Evolutionary conservation across 192 early-diverging fungal genomes (phyloP), one percentile per base, ranked within the genome.

Genomic region (Rhizophlyctis rosea): DNA sequence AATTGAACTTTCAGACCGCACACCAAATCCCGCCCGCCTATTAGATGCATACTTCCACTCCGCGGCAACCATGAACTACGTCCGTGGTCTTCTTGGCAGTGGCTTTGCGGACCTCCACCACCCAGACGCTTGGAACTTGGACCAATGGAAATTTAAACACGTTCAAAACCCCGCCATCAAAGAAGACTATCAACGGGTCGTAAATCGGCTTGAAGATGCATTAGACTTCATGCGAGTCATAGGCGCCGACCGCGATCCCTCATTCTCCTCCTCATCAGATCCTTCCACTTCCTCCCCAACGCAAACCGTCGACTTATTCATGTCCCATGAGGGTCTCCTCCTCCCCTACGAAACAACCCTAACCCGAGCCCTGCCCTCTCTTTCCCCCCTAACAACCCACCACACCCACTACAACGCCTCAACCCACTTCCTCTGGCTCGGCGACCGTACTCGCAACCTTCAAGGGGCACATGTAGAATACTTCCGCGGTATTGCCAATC

Each of bases 401-500:
- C 68, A 63, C 24, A 75, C 74, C 58, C 68, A 60, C 35, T 99
- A 95, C 81, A 99, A 99, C 72, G 71, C 92, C 30, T 92, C 93
- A 16, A 84, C 96, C 2, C 96, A 99, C 76, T 98, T 94, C 70
- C 81, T 99, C 68, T 99, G 96, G 96, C 93, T 98, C 62, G 96
- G 96, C 28, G 96, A 99, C 78, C 88, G 96, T 39, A 99, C 96
- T 2, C 84, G 96, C 28, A 93, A 98, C 68, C 77, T 95, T 1
- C 86, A 95, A 68, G 95, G 93, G 28, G 96, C 88, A 0, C 96
- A 99, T 61, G 86, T 99, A 2, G 95, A 99, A 65, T 99, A 96
- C 76, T 95, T 99, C 79, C 79, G 92, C 57, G 96, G 96, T n/a
- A 87, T 99, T 51, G 83, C 83, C 54, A 99, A 99, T 76, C 96